Conservation (phyloP, 495 filamentous ascomycete genomes). For the Ascobolus immersus region DNA sequence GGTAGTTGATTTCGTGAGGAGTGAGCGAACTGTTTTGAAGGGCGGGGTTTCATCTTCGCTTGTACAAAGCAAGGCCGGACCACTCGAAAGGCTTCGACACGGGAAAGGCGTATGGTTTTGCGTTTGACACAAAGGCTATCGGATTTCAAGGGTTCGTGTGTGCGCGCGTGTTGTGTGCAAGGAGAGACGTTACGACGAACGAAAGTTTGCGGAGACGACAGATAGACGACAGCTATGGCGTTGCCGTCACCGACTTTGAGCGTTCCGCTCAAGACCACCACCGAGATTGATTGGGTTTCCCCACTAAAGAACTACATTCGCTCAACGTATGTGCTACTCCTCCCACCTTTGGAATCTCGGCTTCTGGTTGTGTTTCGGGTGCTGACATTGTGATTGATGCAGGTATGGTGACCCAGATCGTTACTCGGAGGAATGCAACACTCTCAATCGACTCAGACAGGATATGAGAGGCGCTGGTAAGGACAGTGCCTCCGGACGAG, state of each 20-base stretch:
- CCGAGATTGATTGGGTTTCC: conserved; percentile 93
- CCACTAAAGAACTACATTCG: conserved; percentile 87
- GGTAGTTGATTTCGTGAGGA: too few species aligned
- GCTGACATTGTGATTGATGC: neutral
- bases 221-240: too few species aligned
- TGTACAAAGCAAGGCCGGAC: too few species aligned
- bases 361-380: neutral
- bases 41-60: too few species aligned
- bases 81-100: too few species aligned
- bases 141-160: too few species aligned
- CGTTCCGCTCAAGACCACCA: conserved; percentile 42
- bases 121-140: too few species aligned
- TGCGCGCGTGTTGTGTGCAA: too few species aligned
- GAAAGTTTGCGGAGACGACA: too few species aligned
- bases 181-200: too few species aligned
- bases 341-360: neutral
- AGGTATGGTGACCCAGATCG: conserved; percentile 79
- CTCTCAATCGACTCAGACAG: conserved; percentile 87
- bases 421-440: conserved; percentile 81
- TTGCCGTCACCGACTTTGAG: conserved; percentile 17
- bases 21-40: too few species aligned
- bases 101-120: too few species aligned
- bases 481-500: conserved; percentile 81
- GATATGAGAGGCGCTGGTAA: conserved; percentile 96
- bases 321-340: conserved; percentile 32